Evolutionary conservation across 2,329 filamentous ascomycete genomes (phyloP), one percentile per base, ranked within the genome.

Genomic region (Penicillium sp.): DNA sequence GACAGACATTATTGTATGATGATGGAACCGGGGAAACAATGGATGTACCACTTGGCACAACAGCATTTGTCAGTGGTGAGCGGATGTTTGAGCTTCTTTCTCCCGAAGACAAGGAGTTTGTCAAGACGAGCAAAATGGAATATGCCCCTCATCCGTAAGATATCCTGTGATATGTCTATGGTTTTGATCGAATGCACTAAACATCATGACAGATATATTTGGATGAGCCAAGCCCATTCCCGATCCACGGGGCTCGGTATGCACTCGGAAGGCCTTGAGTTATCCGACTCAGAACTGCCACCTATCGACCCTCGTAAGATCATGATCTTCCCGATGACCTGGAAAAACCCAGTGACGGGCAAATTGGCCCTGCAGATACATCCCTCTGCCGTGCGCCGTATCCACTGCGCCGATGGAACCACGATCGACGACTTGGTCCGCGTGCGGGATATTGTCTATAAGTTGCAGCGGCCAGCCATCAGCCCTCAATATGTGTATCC

Each of bases 251-350:
- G 89, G 0, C 82, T 93, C 0, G 90, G 89, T n/a, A 75, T 93
- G 56, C 77, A 88, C 27, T 88, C 86, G 0, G 85, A 90, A 57
- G 82, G 79, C 47, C 80, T 81, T 35, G 89, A 93, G 67, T 77
- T 91, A 1, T 71, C 84, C 0, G 51, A 79, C 0, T 74, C 75
- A 3, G 81, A 88, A 5, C 80, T 93, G 0, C 89, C 89, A 1
- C 80, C 83, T 1, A 79, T 91, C 60, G 86, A 90, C 19, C 71
- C 82, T 48, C 76, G 79, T 29, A 88, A 90, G 71, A 85, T 92
- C 69, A 86, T 90, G 76, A 78, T 88, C 60, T 79, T 91, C 40
- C 89, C 89, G 25, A 88, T 93, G 85, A 85, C 83, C 73, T 93
- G 89, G 89, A 84, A 84, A 66, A 93, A 92, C 69, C 89, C 89